Conservation (phyloP, 2,329 filamentous ascomycete species). For the Cladosporium sp. region DNA sequence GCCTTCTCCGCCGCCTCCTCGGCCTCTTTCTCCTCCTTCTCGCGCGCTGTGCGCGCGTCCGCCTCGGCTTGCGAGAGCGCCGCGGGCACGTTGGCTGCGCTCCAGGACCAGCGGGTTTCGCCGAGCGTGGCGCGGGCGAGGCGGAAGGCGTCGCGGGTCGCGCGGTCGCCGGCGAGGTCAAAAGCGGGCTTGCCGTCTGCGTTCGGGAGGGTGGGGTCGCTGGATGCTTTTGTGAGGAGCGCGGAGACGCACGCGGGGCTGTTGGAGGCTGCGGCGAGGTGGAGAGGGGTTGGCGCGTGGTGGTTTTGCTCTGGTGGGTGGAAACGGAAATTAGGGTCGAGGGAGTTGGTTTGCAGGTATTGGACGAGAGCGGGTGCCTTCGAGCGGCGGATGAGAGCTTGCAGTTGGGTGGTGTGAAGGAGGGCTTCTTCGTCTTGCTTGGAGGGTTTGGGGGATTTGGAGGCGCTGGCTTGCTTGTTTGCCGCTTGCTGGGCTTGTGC, state of each 20-base stretch:
- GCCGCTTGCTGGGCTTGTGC: conserved; percentile 23
- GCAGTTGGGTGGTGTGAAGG: conserved; percentile 82
- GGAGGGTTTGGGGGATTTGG: conserved; percentile 57
- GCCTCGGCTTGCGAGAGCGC: conserved; percentile 66
- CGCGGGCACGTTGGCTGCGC: conserved; percentile 63
- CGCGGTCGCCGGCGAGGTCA: conserved; percentile 76
- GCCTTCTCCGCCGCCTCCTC: conserved; percentile 57
- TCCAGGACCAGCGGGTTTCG: conserved; percentile 73
- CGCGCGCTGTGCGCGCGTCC: conserved; percentile 61
- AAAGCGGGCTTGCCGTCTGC: conserved; percentile 78
- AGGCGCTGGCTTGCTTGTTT: conserved; percentile 42
- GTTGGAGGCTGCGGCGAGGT: conserved; percentile 78
- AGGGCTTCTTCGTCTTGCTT: conserved; percentile 79
- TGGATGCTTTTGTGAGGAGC: conserved; percentile 65
- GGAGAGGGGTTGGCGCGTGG: conserved; percentile 76
- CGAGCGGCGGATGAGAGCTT: conserved; percentile 78
- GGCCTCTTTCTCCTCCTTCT: conserved; percentile 61
- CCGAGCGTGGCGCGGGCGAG: conserved; percentile 78
- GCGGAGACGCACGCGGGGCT: conserved; percentile 69
- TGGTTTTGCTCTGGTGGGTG: conserved; percentile 64
- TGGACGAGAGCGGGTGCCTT: conserved; percentile 81
- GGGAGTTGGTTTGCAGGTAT: conserved; percentile 70
- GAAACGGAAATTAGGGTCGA: conserved; percentile 69
- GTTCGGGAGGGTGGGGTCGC: conserved; percentile 66
- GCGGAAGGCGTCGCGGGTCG: conserved; percentile 85